Evolutionary conservation across 2,329 filamentous ascomycete species (phyloP), one percentile per base, ranked within the genome.

Genomic region (Trichoderma arundinaceum): DNA sequence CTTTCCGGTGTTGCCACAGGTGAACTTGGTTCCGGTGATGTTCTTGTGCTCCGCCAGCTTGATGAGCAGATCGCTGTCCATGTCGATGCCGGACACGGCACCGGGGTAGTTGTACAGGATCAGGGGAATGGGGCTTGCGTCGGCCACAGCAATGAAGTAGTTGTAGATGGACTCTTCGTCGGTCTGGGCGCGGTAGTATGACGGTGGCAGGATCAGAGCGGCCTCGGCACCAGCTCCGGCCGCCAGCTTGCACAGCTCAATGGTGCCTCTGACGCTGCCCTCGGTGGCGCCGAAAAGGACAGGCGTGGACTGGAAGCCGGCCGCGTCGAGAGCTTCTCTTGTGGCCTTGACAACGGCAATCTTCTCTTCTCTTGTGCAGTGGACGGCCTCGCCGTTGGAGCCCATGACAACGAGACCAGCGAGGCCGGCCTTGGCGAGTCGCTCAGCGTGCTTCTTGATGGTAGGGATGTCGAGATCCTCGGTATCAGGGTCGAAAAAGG

Each of bases 91-190:
- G 6, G 91, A 86, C 6, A 95, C 92, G 57, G 92, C 92, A 59
- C 92, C 92, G 0, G 92, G 92, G 81, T 95, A 96, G 82, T 96
- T 96, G 86, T 96, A 96, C 54, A 96, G 81, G 69, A 96, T 86
- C 63, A 96, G 77, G n/a, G 92, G 91, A 8, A 95, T 80, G 5
- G 91, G 89, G 58, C 88, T 91, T 44, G 77, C 83, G 76, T 94
- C 90, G 54, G 92, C 92, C 5, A 96, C 91, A 64, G 85, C 84
- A 64, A 82, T 85, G 80, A 90, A 94, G 81, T 90, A 94, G 71
- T 90, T 85, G 74, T 88, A 85, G 66, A 96, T 83, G 67, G 90
- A 85, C 58, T 88, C 84, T 71, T 94, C 90, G 75, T 91, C 90
- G 77, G 92, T 89, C 71, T 90, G 89, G 60, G 85, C 84, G 65